These are phyloP conservation scores for Limonium bicolor DNA, from an alignment of 148 eudicot species.

Conservation along the genomic window DNA sequence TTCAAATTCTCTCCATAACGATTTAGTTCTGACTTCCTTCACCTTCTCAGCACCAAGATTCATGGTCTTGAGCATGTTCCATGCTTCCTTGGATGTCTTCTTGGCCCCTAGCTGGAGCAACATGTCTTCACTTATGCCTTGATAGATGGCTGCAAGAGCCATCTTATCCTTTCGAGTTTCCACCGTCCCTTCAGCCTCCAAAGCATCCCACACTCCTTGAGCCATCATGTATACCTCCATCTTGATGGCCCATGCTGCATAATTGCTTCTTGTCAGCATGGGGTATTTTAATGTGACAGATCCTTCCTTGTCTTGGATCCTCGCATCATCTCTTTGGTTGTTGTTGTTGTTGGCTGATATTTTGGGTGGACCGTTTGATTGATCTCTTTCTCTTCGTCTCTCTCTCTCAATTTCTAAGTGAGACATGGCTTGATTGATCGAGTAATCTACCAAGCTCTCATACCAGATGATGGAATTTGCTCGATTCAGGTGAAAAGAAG, in stretches of 20 bases:
- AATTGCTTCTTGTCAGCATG: neutral
- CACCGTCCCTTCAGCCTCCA: neutral
- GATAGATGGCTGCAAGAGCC: neutral
- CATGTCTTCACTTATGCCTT: neutral
- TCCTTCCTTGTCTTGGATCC: neutral
- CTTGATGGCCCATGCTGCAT: neutral
- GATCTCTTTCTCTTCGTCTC: no score
- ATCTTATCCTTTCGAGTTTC: neutral
- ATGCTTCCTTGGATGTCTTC: neutral
- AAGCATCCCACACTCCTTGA: neutral
- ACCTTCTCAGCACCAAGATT: neutral
- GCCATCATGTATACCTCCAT: neutral
- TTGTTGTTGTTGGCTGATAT: no score
- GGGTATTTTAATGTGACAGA: neutral
- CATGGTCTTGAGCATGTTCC: neutral
- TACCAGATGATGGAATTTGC: neutral
- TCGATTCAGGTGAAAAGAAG: no score
- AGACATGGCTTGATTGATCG: neutral
- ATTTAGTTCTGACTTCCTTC: neutral
- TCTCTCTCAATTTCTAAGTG: neutral
- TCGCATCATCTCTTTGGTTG: neutral
- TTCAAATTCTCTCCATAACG: neutral
- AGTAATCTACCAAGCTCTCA: neutral
- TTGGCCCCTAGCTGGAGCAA: neutral
- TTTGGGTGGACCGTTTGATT: no score